Evolutionary conservation across 345 rosid species (phyloP).

Genomic region (Eucalyptus shirleyi): DNA sequence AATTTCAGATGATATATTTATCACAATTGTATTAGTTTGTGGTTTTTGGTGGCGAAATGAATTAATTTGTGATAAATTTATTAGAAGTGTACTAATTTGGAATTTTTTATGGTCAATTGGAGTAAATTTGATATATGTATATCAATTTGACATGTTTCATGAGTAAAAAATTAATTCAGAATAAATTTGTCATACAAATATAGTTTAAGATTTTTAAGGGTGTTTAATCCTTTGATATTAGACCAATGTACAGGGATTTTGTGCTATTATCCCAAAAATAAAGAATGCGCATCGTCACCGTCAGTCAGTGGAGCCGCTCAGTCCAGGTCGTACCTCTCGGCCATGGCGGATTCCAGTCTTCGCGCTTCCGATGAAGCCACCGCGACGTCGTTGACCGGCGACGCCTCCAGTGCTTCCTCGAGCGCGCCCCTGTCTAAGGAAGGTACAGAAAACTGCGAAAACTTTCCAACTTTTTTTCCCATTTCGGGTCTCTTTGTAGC

Average conservation of each 20-base stretch:
- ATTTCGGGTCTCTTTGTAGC: neutral
- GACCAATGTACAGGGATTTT: neutral
- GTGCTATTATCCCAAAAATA: neutral
- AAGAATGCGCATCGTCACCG: neutral
- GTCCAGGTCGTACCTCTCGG: neutral
- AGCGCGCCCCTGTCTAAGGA: neutral
- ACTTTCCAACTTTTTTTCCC: neutral
- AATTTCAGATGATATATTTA: accelerated
- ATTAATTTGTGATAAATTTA: too few species aligned
- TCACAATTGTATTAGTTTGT: accelerated
- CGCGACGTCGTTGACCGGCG: neutral
- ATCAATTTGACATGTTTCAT: too few species aligned
- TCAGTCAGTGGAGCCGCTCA: neutral
- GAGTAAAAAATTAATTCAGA: too few species aligned
- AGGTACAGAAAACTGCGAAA: neutral
- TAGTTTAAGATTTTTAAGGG: too few species aligned
- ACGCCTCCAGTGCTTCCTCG: neutral
- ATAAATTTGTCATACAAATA: too few species aligned
- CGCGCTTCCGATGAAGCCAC: neutral
- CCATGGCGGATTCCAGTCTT: neutral
- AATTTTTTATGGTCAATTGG: too few species aligned
- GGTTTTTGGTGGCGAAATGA: accelerated
- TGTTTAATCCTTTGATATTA: too few species aligned
- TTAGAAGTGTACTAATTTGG: accelerated
- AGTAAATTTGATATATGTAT: too few species aligned